Evolutionary conservation across 441 rosid species (phyloP).

Genomic region (Eugenia klotzschiana): DNA sequence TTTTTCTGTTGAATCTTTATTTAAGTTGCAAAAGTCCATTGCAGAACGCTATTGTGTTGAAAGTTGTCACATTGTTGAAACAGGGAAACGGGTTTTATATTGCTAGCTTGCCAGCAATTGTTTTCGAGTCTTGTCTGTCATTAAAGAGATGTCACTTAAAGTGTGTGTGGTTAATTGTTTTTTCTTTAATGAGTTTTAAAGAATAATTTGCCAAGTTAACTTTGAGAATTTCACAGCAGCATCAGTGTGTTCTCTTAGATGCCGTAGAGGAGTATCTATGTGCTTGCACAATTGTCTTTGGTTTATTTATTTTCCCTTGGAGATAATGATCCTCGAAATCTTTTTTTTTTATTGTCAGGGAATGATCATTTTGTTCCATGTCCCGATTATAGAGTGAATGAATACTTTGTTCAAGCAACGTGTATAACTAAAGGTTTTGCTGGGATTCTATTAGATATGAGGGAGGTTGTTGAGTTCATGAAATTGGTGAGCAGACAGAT

Average conservation of each 20-base stretch:
- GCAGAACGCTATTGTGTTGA: neutral
- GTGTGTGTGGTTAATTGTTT: neutral
- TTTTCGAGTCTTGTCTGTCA: neutral
- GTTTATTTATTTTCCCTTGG: neutral
- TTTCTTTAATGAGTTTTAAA: neutral
- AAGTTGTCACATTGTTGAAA: neutral
- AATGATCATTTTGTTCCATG: neutral
- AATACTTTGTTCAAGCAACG: neutral
- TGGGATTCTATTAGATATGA: neutral
- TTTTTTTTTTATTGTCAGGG: neutral
- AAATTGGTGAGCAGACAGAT: neutral
- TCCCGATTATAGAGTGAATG: neutral
- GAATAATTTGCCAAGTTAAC: neutral
- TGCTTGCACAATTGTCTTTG: neutral
- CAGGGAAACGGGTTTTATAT: neutral
- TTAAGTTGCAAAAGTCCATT: neutral
- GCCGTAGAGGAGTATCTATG: neutral
- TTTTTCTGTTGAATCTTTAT: neutral
- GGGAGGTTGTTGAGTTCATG: neutral
- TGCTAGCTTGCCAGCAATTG: neutral
- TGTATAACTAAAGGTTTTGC: neutral
- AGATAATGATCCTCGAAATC: neutral
- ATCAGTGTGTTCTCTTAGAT: neutral
- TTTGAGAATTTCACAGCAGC: neutral
- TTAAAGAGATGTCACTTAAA: neutral